phyloP scores from a whole-genome alignment of 148 eudicot genomes.

The Camellia granthamiana region DNA sequence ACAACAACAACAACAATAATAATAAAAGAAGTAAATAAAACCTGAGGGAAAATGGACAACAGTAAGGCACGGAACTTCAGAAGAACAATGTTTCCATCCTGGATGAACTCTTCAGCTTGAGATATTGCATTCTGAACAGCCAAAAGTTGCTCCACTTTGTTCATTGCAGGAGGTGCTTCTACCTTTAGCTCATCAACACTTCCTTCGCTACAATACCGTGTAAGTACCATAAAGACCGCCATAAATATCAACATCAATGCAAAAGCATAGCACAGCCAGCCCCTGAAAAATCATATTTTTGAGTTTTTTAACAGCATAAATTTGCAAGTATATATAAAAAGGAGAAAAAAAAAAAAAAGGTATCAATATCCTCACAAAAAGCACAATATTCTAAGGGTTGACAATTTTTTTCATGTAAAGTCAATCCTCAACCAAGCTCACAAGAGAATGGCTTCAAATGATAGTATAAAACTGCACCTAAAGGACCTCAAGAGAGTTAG shows the following conservation, averaged over 20 bases:
- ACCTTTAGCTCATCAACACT: conserved; percentile 60
- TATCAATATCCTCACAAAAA: no score
- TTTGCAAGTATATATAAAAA: background rate
- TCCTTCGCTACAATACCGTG: conserved; percentile 47
- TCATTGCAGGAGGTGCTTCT: conserved; percentile 71
- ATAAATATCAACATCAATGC: conserved; percentile 43
- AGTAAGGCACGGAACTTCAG: conserved; percentile 76
- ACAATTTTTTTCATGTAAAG: background rate
- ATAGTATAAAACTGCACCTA: no score
- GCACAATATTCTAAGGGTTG: background rate
- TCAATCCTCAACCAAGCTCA: no score
- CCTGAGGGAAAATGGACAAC: conserved; percentile 88
- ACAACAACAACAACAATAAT: background rate
- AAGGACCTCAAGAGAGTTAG: no score
- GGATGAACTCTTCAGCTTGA: conserved; percentile 78
- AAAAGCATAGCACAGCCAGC: conserved; percentile 62
- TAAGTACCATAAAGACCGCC: conserved; percentile 62
- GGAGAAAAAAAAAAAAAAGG: no score
- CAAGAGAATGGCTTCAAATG: no score
- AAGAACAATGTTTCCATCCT: conserved; percentile 74
- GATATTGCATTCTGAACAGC: conserved; percentile 90
- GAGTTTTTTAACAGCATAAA: background rate
- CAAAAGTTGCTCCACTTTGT: conserved; percentile 84
- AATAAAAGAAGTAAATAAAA: conserved; percentile 16
- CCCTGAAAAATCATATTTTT: conserved; percentile 48